These are phyloP conservation scores for Kregervanrija fluxuum DNA, from an alignment of 805 yeast species.

Conservation along the genomic window DNA sequence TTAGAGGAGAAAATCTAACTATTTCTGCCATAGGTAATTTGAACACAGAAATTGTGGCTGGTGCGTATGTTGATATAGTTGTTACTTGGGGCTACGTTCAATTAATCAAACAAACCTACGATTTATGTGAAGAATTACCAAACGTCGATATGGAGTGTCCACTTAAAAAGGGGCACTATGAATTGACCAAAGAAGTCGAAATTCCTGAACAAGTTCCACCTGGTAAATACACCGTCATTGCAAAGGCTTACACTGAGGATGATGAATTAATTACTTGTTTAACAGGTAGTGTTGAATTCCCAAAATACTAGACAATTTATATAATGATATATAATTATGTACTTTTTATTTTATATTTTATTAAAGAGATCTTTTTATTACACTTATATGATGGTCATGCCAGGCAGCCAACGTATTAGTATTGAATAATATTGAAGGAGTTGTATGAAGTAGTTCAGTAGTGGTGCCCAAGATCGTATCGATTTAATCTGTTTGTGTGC, in stretches of 20 bases:
- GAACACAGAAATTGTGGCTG: conserved; percentile 53
- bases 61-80: conserved; percentile 91
- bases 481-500: too few relatives aligned
- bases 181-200: conserved; percentile 63
- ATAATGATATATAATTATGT: too few relatives aligned
- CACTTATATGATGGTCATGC: too few relatives aligned
- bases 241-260: conserved; percentile 82
- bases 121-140: conserved; percentile 79
- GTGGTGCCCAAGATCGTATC: too few relatives aligned
- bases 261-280: conserved; percentile 82
- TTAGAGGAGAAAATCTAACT: conserved; percentile 75
- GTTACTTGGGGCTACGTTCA: conserved; percentile 90
- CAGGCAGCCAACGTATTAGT: too few relatives aligned
- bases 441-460: too few relatives aligned
- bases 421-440: too few relatives aligned
- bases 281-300: conserved; percentile 60
- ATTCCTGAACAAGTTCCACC: conserved; percentile 94
- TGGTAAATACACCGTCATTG: conserved; percentile 79
- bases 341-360: too few relatives aligned
- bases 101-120: conserved; percentile 82
- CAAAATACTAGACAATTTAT: conserved; percentile 13
- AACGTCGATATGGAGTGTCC: conserved; percentile 88
- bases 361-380: too few relatives aligned
- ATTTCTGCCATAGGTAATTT: conserved; percentile 68
- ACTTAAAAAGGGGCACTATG: conserved; percentile 58